Evolutionary conservation across 176 grass and related monocot genomes (phyloP).

Genomic region (Eleusine coracana): DNA sequence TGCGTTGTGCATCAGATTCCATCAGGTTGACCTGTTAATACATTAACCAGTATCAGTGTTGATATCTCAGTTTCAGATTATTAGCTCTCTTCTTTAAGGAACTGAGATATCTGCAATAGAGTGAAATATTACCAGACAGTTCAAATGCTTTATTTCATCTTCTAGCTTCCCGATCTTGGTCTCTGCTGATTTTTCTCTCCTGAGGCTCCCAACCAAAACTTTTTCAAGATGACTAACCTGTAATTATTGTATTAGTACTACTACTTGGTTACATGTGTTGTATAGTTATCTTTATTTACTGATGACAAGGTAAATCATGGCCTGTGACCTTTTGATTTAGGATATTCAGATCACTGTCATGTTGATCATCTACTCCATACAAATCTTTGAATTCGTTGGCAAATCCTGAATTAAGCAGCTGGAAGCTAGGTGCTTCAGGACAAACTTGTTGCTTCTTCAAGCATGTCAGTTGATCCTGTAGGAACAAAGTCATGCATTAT

Average conservation of each 20-base stretch:
- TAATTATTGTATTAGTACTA: slow-evolving; percentile 24
- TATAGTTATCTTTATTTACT: slow-evolving; percentile 26
- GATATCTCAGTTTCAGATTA: neutral
- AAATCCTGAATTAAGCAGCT: slow-evolving; percentile 52
- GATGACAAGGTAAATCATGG: slow-evolving; percentile 9
- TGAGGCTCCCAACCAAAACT: slow-evolving; percentile 72
- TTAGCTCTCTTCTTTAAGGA: slow-evolving; percentile 5
- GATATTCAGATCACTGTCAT: slow-evolving; percentile 48
- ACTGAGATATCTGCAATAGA: slow-evolving; percentile 2
- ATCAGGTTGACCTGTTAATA: slow-evolving; percentile 65
- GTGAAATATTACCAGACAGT: slow-evolving; percentile 66
- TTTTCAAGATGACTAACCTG: slow-evolving; percentile 76
- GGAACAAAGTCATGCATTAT: slow-evolving; percentile 26
- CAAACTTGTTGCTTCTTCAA: slow-evolving; percentile 62
- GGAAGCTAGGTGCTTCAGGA: slow-evolving; percentile 47
- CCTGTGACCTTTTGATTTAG: slow-evolving; percentile 66
- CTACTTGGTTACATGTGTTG: neutral
- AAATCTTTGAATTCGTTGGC: slow-evolving; percentile 48
- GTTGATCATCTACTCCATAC: slow-evolving; percentile 41
- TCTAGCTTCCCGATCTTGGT: slow-evolving; percentile 64
- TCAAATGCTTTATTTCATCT: slow-evolving; percentile 80
- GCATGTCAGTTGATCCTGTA: slow-evolving; percentile 68
- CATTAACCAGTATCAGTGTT: slow-evolving; percentile 2
- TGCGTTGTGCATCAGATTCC: slow-evolving; percentile 66
- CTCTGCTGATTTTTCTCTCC: slow-evolving; percentile 82